Evolutionary conservation across 1,284 basidiomycete genomes (phyloP).

Genomic region (Moesziomyces globuligerus): DNA sequence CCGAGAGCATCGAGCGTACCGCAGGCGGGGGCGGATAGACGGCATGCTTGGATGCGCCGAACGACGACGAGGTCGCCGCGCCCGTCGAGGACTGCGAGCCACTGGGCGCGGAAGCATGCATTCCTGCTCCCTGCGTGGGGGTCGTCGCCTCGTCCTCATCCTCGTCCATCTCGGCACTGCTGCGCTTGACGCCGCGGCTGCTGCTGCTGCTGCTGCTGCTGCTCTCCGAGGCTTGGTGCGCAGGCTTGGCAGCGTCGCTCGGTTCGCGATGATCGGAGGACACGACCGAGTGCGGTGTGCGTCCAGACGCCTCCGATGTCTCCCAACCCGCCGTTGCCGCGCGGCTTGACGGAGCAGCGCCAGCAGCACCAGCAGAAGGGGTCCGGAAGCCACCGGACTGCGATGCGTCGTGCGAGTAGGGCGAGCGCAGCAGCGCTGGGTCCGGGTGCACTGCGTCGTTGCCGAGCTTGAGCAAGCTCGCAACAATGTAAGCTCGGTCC

Average conservation of each 20-base stretch:
- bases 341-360: neutral
- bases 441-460: slow-evolving; percentile 53
- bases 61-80: neutral
- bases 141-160: slow-evolving; percentile 8
- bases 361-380: slow-evolving; percentile 9
- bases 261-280: too few relatives aligned
- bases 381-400: slow-evolving; percentile 31
- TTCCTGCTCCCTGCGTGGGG: too few relatives aligned
- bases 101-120: slow-evolving; percentile 1
- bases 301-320: neutral
- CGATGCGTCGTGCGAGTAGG: slow-evolving; percentile 31
- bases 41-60: slow-evolving; percentile 11
- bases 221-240: too few relatives aligned
- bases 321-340: slow-evolving; percentile 2
- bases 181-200: slow-evolving; percentile 18
- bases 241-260: too few relatives aligned
- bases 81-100: neutral
- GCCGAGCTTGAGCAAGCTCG: slow-evolving; percentile 53
- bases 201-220: neutral
- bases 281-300: slow-evolving; percentile 2
- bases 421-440: slow-evolving; percentile 32
- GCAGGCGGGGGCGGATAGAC: slow-evolving; percentile 21
- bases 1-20: slow-evolving; percentile 15
- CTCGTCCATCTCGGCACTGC: slow-evolving; percentile 36
- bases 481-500: slow-evolving; percentile 55